Evolutionary conservation across 2,329 filamentous ascomycete genomes (phyloP).

Genomic region (Dactylonectria estremocensis): DNA sequence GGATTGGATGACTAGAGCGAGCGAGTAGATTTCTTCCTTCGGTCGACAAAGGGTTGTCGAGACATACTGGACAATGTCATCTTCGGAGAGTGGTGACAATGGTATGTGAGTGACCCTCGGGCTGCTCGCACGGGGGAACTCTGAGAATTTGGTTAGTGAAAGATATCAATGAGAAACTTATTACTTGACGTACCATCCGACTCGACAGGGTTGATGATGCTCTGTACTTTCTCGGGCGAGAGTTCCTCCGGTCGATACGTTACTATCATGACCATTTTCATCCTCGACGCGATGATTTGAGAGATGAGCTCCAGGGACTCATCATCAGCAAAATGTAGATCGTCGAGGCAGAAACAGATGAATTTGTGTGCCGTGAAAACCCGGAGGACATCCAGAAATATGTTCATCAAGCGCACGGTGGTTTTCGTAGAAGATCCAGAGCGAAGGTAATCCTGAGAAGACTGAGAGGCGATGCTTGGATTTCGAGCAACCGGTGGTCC

Average conservation of each 20-base stretch:
- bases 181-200: slow-evolving; percentile 62
- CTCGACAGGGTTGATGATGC: slow-evolving; percentile 68
- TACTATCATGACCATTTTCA: slow-evolving; percentile 87
- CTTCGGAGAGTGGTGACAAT: slow-evolving; percentile 82
- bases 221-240: slow-evolving; percentile 67
- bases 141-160: slow-evolving; percentile 50
- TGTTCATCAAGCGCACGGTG: slow-evolving; percentile 85
- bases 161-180: background rate
- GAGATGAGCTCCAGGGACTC: slow-evolving; percentile 89
- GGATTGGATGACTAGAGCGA: slow-evolving; percentile 89
- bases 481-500: slow-evolving; percentile 53
- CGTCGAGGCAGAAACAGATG: slow-evolving; percentile 90
- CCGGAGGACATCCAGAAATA: slow-evolving; percentile 87
- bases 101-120: slow-evolving; percentile 78
- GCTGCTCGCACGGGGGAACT: slow-evolving; percentile 61
- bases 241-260: slow-evolving; percentile 81
- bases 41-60: slow-evolving; percentile 83
- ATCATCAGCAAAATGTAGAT: slow-evolving; percentile 90
- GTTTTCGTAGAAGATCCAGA: slow-evolving; percentile 72
- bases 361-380: slow-evolving; percentile 88
- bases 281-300: slow-evolving; percentile 82
- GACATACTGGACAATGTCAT: slow-evolving; percentile 87
- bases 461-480: slow-evolving; percentile 61
- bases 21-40: slow-evolving; percentile 79
- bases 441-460: slow-evolving; percentile 73